phyloP scores from a whole-genome alignment of 2,329 filamentous ascomycete genomes.

The Didymella sp. region DNA sequence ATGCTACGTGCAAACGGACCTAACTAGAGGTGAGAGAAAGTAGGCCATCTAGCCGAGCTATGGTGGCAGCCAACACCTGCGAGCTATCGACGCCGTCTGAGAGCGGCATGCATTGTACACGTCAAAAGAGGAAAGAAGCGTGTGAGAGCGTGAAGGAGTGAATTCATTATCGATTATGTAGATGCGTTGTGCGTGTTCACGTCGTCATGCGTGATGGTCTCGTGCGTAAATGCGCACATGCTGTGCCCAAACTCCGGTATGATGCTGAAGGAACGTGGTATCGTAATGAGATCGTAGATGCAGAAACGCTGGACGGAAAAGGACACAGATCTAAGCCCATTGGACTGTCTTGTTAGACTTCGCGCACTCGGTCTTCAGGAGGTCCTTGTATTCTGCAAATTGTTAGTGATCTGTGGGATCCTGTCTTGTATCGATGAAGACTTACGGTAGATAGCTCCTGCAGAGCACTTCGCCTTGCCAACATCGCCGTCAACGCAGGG shows the following conservation, averaged over 20 bases:
- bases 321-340: slow-evolving; percentile 4
- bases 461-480: slow-evolving; percentile 24
- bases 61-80: background rate
- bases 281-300: slow-evolving; percentile 13
- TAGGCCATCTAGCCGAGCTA: background rate
- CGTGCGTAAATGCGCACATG: slow-evolving; percentile 17
- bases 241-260: slow-evolving; percentile 18
- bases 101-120: background rate
- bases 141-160: slow-evolving; percentile 17
- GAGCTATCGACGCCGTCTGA: background rate
- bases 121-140: background rate
- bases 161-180: slow-evolving; percentile 22
- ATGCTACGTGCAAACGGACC: slow-evolving; percentile 1
- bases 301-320: slow-evolving; percentile 6
- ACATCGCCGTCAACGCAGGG: slow-evolving; percentile 27
- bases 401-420: slow-evolving; percentile 12
- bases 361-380: slow-evolving; percentile 21
- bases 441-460: slow-evolving; percentile 28
- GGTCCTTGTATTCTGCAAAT: slow-evolving; percentile 26
- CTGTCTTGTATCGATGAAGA: background rate
- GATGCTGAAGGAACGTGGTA: slow-evolving; percentile 20
- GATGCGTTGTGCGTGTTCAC: slow-evolving; percentile 14
- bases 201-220: slow-evolving; percentile 9
- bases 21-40: background rate
- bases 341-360: slow-evolving; percentile 21